Conservation (phyloP, 2,329 filamentous ascomycete species). For the Bipolaris victoriae region DNA sequence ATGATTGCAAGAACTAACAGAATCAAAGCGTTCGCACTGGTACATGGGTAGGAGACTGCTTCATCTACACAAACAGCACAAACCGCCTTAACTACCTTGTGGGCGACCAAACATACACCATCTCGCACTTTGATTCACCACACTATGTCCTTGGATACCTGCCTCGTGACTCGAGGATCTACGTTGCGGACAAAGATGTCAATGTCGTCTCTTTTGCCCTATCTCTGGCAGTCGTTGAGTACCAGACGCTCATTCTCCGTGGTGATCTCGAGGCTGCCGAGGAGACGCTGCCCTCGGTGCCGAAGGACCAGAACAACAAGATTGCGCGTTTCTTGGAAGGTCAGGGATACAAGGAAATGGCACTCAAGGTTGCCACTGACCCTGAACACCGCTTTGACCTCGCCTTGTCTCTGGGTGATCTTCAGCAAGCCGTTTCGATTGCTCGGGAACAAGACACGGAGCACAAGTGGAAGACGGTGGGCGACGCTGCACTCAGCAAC, state of each 20-base stretch:
- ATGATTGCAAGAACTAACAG: constrained; percentile 18
- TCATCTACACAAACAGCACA: constrained; percentile 97
- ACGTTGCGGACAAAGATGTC: constrained; percentile 95
- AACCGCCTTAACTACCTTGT: constrained; percentile 98
- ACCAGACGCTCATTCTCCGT: constrained; percentile 93
- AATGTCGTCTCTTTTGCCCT: constrained; percentile 87
- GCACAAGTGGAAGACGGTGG: constrained; percentile 98
- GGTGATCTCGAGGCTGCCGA: constrained; percentile 91
- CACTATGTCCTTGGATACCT: constrained; percentile 97
- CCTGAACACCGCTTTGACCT: constrained; percentile 96
- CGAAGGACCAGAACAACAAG: constrained; percentile 95
- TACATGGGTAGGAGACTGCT: constrained; percentile 98
- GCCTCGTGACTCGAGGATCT: constrained; percentile 91
- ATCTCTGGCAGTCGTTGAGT: constrained; percentile 91
- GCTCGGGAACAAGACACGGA: constrained; percentile 84
- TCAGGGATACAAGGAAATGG: constrained; percentile 95
- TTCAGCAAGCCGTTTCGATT: constrained; percentile 84
- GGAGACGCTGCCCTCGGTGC: constrained; percentile 82
- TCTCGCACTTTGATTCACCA: constrained; percentile 93
- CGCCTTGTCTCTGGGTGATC: constrained; percentile 78
- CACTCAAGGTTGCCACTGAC: constrained; percentile 91
- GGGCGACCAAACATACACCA: constrained; percentile 95
- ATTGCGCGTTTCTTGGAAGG: constrained; percentile 97
- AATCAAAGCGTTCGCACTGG: constrained; percentile 78
- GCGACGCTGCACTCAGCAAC: constrained; percentile 81